phyloP scores from a whole-genome alignment of 768 basidiomycete genomes.

The Suillus luteus region DNA sequence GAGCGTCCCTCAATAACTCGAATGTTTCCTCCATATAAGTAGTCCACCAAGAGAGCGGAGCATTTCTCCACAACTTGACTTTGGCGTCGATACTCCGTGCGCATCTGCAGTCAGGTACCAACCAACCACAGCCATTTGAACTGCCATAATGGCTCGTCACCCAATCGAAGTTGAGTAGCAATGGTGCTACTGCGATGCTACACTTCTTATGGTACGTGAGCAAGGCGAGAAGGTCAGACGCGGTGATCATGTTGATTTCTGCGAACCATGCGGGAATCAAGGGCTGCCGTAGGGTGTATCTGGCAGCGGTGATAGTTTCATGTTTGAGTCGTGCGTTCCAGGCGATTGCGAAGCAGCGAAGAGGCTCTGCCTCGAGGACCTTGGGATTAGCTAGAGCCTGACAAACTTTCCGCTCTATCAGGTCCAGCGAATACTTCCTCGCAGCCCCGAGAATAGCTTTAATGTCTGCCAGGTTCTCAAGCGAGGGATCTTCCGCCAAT shows the following conservation, averaged over 20 bases:
- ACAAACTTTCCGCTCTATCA: slow-evolving; percentile 28
- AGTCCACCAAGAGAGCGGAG: slow-evolving; percentile 11
- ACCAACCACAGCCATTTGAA: background rate
- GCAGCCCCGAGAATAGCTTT: slow-evolving; percentile 35
- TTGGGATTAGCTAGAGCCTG: slow-evolving; percentile 17
- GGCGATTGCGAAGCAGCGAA: slow-evolving; percentile 32
- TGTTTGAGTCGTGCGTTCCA: slow-evolving; percentile 22
- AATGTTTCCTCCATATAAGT: slow-evolving; percentile 13
- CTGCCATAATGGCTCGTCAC: background rate
- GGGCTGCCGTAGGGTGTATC: slow-evolving; percentile 25
- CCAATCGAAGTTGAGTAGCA: slow-evolving; percentile 1
- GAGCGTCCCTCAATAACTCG: slow-evolving; percentile 4
- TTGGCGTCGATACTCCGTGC: background rate
- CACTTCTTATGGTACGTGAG: slow-evolving; percentile 16
- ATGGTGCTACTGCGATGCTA: background rate
- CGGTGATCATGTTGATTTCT: slow-evolving; percentile 26
- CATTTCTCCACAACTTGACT: background rate
- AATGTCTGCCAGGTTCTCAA: background rate
- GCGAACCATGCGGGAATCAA: slow-evolving; percentile 19
- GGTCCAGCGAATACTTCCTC: slow-evolving; percentile 43
- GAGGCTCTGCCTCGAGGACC: slow-evolving; percentile 19
- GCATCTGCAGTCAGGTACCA: background rate
- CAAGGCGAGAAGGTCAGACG: slow-evolving; percentile 21
- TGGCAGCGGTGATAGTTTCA: slow-evolving; percentile 26
- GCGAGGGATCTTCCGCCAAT: slow-evolving; percentile 3